Base-by-base conservation (phyloP, 805 yeast genomes). In the Kluyveromyces siamensis region DNA sequence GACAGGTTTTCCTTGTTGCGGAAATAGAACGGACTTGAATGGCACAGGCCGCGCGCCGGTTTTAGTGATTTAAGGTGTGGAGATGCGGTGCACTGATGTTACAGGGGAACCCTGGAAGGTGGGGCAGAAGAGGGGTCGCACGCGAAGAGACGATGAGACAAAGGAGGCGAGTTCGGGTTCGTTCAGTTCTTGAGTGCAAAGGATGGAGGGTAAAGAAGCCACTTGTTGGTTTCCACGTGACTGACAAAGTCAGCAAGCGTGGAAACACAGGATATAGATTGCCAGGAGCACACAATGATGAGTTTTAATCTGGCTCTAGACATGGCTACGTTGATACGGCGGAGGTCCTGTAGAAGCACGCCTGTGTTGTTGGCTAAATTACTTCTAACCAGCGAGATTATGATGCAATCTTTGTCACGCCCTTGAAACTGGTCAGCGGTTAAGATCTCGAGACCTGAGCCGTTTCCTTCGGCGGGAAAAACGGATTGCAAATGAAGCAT, bases 381-480 rank as follows among this genome's bases (percentile, higher is more conserved):
- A 5, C 96, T 83, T 44, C 96, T 72, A 2, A 93, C 99, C 56
- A 93, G 70, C 0, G 98, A 91, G 2, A 93, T 86, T 7, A 93
- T 80, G 14, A 93, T 79, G 60, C 96, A 86, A 33, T 87, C 91
- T 59, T 91, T 93, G 65, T 93, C 99, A 48, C 97, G 75, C 0
- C 99, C 99, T 67, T 93, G 99, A 59, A 85, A 91, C 60, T 84
- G 87, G 65, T 93, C 99, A 0, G 97, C 98, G 0, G 99, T 93
- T 49, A 91, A 70, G 33, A 87, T 74, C 55, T 93, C 98, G 30
- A 93, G 66, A 0, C 71, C 76, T 8, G 69, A 62, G 21, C 66
- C 56, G 14, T 53, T 61, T 13, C 49, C 48, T 4, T 41, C 40
- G 37, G 40, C 33, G 39, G 50, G 57, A 51, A 62, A 62, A 33